A percentile compares a stretch with the other conserved stretches of the same genome.
Evolutionary conservation across 1,139 yeast genomes (phyloP).

Genomic region (Candida glucosophila): DNA sequence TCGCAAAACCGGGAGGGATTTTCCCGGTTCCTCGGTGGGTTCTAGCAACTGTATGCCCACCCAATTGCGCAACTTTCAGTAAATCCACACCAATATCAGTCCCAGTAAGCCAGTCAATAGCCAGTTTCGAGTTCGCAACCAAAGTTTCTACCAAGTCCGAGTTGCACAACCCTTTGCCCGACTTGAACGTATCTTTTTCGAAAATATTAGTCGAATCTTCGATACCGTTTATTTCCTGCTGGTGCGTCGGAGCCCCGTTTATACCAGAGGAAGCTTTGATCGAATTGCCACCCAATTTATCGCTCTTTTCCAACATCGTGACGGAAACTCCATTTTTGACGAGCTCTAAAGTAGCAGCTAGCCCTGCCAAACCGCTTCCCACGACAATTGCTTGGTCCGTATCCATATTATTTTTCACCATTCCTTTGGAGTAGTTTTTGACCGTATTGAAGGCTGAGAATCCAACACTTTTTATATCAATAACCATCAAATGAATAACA

Average conservation of each 20-base stretch:
- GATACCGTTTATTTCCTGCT: constrained; percentile 8
- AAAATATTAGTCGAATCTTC: constrained; percentile 18
- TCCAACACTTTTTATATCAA: too few relatives aligned
- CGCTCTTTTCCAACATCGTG: constrained; percentile 22
- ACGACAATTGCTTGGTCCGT: too few relatives aligned
- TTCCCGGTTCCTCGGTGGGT: constrained; percentile 27
- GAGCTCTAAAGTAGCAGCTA: constrained; percentile 21
- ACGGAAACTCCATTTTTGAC: constrained; percentile 18
- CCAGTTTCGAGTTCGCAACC: constrained; percentile 17
- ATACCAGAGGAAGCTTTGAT: constrained; percentile 34
- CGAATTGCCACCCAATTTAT: constrained; percentile 28
- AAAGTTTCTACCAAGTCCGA: constrained; percentile 17
- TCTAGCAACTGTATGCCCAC: constrained; percentile 29
- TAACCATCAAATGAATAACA: too few relatives aligned
- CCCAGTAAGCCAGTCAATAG: constrained; percentile 23
- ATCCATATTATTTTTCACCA: too few relatives aligned
- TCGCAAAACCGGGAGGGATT: constrained; percentile 25
- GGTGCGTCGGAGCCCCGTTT: constrained; percentile 28
- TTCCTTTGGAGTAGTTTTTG: too few relatives aligned
- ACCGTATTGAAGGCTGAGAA: too few relatives aligned
- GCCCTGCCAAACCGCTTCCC: constrained; percentile 31
- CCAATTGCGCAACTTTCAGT: constrained; percentile 20
- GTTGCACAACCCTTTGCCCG: constrained; percentile 23
- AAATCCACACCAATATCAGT: constrained; percentile 18
- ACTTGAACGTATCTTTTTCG: constrained; percentile 18